Conservation (phyloP, 2,329 filamentous ascomycete species). For the Microdochium paspali region DNA sequence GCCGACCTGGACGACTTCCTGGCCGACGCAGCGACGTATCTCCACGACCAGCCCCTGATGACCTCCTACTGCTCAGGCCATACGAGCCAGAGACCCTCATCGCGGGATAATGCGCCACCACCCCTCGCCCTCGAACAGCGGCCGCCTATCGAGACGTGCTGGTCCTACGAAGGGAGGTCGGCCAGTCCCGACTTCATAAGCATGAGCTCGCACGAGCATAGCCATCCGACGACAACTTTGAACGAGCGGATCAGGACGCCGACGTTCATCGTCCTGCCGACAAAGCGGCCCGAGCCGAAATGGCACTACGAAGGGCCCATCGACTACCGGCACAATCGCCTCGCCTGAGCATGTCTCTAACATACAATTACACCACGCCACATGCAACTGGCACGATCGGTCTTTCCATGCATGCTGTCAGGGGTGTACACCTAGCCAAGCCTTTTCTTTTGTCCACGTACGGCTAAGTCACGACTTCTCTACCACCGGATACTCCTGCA, state of each 20-base stretch:
- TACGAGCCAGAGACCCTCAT: not conserved
- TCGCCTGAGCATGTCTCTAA: not conserved
- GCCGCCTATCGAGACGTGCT: not conserved
- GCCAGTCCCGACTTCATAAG: too few species aligned
- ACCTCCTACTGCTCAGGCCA: not conserved
- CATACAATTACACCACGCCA: too few species aligned
- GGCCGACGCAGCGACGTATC: constrained; percentile 4
- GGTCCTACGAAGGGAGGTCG: not conserved
- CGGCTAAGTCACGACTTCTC: too few species aligned
- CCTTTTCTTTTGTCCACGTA: too few species aligned
- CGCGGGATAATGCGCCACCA: not conserved
- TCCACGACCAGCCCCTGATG: not conserved
- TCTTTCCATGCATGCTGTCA: too few species aligned
- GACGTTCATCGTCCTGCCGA: not conserved
- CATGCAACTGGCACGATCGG: too few species aligned
- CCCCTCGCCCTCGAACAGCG: too few species aligned
- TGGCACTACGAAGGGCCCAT: not conserved
- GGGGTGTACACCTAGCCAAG: too few species aligned
- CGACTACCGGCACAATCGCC: not conserved
- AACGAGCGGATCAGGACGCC: not conserved
- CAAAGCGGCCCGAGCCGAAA: not conserved
- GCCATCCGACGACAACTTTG: not conserved
- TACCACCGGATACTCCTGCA: too few species aligned
- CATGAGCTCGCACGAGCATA: not conserved
- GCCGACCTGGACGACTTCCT: constrained; percentile 49